Base-by-base conservation (phyloP, 2,329 filamentous ascomycete species). In the Monilinia vaccinii-corymbosi region DNA sequence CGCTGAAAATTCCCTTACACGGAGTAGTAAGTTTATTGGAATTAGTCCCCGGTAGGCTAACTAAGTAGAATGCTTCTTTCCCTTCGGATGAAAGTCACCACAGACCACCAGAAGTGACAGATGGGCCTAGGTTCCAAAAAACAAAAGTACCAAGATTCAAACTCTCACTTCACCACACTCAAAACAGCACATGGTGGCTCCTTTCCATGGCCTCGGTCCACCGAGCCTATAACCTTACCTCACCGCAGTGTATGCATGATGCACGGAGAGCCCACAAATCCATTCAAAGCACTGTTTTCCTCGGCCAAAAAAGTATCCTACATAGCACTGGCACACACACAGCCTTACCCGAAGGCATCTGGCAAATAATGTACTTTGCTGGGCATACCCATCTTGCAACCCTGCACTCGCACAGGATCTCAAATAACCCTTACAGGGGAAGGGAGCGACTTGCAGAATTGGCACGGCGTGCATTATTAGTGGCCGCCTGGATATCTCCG, bases 331-430 rank as follows among this genome's bases (percentile, higher is more conserved):
- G n/a, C n/a, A n/a, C 25, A 28, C 25, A 28, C 58, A 60, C 51
- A 60, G 58, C 58, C 58, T 60, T 60, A 60, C 58, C 58, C 58
- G 58, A 56, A 56, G 56, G 34, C 44, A 56, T 60, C 58, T 56
- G 51, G 44, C 58, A 59, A 55, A 28, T 28, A 42, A 48, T 56
- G 58, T 60, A 44, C 28, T 44, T 53, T 13, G n/a, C 38, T 53
- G 51, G 51, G 38, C 51, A 44, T 32, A 34, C 25, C 38, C 51
- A 53, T 53, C 51, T 44, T 21, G 28, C 36, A 42, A 52, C 50
- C 36, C 28, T 52, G 50, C 51, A 44, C 50, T 44, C 28, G 28
- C 28, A 45, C 40, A 44, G 51, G 38, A 44, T 55, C 51, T 44
- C 51, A 28, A 28, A 55, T 21, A 36, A 40, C 34, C 53, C 40